phyloP scores from a whole-genome alignment of 2,329 filamentous ascomycete species.

The Cercospora nicotianae region DNA sequence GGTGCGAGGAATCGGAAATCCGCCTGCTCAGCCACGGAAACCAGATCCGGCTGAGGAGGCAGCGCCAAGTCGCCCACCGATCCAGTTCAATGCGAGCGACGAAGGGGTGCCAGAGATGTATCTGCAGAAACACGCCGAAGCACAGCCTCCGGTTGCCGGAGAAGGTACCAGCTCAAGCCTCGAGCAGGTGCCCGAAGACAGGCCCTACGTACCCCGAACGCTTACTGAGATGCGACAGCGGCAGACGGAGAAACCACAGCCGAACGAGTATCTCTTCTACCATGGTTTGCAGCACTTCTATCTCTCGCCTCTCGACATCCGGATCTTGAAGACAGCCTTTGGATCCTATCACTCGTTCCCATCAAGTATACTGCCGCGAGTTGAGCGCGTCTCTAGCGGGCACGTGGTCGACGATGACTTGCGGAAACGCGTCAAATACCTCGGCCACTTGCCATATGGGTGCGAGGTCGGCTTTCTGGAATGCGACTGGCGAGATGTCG shows the following conservation, averaged over 20 bases:
- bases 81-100: constrained; percentile 49
- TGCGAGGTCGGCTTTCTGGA: constrained; percentile 89
- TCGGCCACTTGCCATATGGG: constrained; percentile 83
- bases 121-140: constrained; percentile 30
- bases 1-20: constrained; percentile 65
- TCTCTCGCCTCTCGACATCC: constrained; percentile 84
- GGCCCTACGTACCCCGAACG: constrained; percentile 41
- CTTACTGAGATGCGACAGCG: constrained; percentile 49
- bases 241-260: constrained; percentile 47
- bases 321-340: constrained; percentile 86
- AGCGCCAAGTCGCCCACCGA: constrained; percentile 43
- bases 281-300: constrained; percentile 85
- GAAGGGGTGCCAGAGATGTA: constrained; percentile 56
- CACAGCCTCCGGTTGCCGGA: constrained; percentile 6
- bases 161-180: constrained; percentile 28
- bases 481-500: constrained; percentile 92
- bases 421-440: constrained; percentile 80
- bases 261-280: constrained; percentile 78
- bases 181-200: constrained; percentile 32
- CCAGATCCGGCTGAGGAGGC: constrained; percentile 37
- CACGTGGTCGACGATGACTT: constrained; percentile 84
- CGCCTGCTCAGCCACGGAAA: constrained; percentile 56
- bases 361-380: constrained; percentile 78
- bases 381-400: constrained; percentile 85
- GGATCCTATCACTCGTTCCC: constrained; percentile 80